Evolutionary conservation across 345 rosid genomes (phyloP), one percentile per base, ranked within the genome.

Genomic region (Raphanus raphanistrum): DNA sequence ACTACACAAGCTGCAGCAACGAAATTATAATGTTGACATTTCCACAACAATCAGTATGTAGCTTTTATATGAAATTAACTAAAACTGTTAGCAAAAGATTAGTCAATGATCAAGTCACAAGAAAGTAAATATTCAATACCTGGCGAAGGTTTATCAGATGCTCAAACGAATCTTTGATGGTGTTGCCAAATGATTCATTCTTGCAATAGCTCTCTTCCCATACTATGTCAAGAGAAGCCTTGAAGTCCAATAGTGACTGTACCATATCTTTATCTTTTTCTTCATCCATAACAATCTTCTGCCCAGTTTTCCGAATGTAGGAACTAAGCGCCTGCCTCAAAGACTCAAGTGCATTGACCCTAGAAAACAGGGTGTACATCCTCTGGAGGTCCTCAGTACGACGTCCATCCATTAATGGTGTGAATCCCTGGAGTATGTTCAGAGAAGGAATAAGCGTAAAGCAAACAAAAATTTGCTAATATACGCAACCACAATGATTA

Each of bases 201-300:
- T 86, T 95, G 31, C 79, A 82, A 87, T 90, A 92, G 84, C 99
- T 92, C 86, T 88, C 96, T 75, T 92, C 98, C 96, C 91, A 92
- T 84, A 91, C 86, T 58, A 85, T 70, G 79, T 95, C 99, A 76
- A 95, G 96, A 29, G 96, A 88, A 73, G 88, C 94, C 90, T 95
- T 95, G 76, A 91, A 92, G 77, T 91, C 98, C 85, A 95, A 80
- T 63, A 95, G 80, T 36, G 93, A 84, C 26, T 88, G 81, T 74
- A 92, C 99, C 98, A 95, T 92, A 70, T 92, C 99, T 76, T 92
- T 95, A 78, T 95, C 99, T 80, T 92, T 95, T 84, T 95, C 99
- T 82, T 95, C 99, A 85, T 95, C 98, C 97, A 93, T 87, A 75
- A 92, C 87, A 52, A 89, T 83, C 76, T 87, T 83, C 79, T 92